Base-by-base conservation (phyloP, 768 basidiomycete genomes). In the Pholiota conissans region DNA sequence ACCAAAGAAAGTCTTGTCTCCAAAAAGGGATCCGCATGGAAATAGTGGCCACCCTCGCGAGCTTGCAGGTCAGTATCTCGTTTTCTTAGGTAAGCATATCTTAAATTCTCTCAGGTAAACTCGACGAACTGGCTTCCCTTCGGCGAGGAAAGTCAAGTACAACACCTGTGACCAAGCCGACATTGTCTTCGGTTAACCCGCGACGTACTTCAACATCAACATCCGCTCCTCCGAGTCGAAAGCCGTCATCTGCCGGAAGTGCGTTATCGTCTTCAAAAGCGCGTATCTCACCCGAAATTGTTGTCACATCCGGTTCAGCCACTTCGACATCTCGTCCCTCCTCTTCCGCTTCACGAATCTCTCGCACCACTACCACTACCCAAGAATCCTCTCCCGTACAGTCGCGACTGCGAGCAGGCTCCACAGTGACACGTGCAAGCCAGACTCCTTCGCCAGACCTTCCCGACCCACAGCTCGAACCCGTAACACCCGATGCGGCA, bases 361-460 rank as follows among this genome's bases (percentile, higher is more conserved):
- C 55, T 52, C 50, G 30, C 0, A 35, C 18, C 3, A 50, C 34
- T 8, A 49, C 47, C 14, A 26, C 59, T 32, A 42, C 39, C 27
- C 20, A 3, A 18, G n/a, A 27, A 20, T 45, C 52, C 3, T 53
- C 52, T 1, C 52, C 49, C 1, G 52, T 29, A 13, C 37, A 37
- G 18, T 10, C 37, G 16, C 35, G 52, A 18, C 18, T 24, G 4
- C 20, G 14, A 28, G 39, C 39, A 9, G 35, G 32, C 9, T 47
- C 45, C 4, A 11, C 5, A 11, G 29, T 40, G 22, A 49, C 42
- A 10, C 20, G 40, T 8, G 27, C 30, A 32, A 77, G 72, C 59
- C 67, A 72, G 39, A 76, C 77, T 2, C 73, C 77, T 6, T 80
- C 79, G 7, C 79, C 79, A 8, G 77, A 76, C 34, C 62, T 80